Conservation (phyloP, 2,329 filamentous ascomycete species). For the Neofusicoccum ribis region DNA sequence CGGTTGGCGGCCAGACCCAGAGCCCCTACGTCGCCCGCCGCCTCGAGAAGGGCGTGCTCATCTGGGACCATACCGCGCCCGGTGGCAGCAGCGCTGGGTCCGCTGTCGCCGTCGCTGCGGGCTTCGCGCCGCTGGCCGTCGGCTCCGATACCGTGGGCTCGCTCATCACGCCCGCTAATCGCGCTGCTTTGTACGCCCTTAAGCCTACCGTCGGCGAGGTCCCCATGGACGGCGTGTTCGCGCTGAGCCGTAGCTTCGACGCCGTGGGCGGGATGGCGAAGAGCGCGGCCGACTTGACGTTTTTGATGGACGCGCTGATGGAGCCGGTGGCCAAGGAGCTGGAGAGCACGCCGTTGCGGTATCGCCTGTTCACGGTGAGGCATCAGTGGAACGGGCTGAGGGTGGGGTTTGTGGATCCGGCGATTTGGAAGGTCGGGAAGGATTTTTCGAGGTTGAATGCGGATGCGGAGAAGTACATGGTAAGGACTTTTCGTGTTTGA, state of each 20-base stretch:
- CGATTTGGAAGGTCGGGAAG: constrained; percentile 37
- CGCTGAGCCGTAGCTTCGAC: constrained; percentile 36
- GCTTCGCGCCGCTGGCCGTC: constrained; percentile 43
- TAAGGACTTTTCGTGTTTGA: constrained; percentile 22
- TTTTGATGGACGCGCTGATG: constrained; percentile 36
- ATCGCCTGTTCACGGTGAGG: constrained; percentile 34
- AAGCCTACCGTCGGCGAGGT: constrained; percentile 39
- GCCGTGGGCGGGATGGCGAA: constrained; percentile 38
- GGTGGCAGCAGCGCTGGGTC: constrained; percentile 41
- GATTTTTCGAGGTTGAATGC: constrained; percentile 36
- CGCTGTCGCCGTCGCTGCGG: constrained; percentile 41
- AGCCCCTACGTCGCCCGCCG: constrained; percentile 41
- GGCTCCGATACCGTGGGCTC: constrained; percentile 43
- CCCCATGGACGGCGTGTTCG: constrained; percentile 39
- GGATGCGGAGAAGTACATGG: constrained; percentile 40
- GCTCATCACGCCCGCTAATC: constrained; percentile 42
- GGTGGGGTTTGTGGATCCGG: constrained; percentile 38
- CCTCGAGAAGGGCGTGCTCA: constrained; percentile 37
- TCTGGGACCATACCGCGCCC: constrained; percentile 39
- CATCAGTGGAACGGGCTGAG: constrained; percentile 33
- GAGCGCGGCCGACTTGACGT: constrained; percentile 38
- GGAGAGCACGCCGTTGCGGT: constrained; percentile 27
- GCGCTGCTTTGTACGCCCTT: constrained; percentile 41
- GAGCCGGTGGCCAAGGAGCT: constrained; percentile 28
- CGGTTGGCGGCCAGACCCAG: constrained; percentile 41